phyloP scores from a whole-genome alignment of 345 rosid species.

The Durio zibethinus region DNA sequence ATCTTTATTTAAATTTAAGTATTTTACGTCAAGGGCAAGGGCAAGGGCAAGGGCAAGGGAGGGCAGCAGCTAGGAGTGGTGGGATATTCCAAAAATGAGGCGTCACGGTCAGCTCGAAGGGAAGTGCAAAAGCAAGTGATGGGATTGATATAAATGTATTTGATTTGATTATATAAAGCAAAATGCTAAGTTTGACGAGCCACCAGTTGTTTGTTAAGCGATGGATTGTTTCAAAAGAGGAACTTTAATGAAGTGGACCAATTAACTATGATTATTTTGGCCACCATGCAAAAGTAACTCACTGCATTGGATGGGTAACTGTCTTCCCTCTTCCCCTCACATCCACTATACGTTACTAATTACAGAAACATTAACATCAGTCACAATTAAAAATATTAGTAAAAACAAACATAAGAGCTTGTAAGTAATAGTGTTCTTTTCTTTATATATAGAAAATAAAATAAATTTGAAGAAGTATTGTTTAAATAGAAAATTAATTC shows the following conservation, averaged over 20 bases:
- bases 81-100: constrained; percentile 9
- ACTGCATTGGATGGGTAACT: constrained; percentile 27
- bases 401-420: not conserved
- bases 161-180: not conserved
- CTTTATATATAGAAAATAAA: no score
- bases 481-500: no score
- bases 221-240: no score
- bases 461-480: no score
- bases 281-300: constrained; percentile 36
- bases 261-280: constrained; percentile 19
- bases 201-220: no score
- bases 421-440: no score
- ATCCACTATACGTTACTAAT: not conserved
- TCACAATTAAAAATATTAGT: not conserved
- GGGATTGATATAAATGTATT: constrained; percentile 31
- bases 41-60: no score
- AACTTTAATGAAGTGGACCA: constrained; percentile 36
- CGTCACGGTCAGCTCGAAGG: constrained; percentile 17
- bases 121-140: constrained; percentile 24
- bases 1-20: no score
- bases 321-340: not conserved
- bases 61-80: no score
- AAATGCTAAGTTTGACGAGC: constrained; percentile 19
- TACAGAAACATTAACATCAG: not conserved
- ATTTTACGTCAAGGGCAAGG: no score